These are phyloP conservation scores for Eutreptiella sp. DNA, from an alignment of 208 protist genomes.

Conservation along the genomic window DNA sequence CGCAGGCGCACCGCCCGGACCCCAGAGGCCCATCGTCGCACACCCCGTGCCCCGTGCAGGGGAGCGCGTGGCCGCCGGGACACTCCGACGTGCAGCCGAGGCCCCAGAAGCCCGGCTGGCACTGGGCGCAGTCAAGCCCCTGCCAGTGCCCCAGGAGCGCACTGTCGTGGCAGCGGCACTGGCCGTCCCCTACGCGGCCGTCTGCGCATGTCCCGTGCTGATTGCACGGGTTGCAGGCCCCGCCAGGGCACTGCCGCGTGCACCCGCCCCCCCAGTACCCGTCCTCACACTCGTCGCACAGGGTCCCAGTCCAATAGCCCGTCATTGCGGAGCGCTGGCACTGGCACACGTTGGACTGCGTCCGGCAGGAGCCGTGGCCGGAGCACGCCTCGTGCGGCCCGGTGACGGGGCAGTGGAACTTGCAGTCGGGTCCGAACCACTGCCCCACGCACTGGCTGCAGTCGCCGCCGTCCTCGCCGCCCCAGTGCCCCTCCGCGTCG, in stretches of 20 bases:
- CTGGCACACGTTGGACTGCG: too few relatives aligned
- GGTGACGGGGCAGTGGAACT: background rate
- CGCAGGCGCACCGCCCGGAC: constrained; percentile 10
- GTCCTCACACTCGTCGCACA: constrained; percentile 14
- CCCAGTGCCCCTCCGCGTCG: background rate
- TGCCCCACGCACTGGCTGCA: constrained; percentile 1
- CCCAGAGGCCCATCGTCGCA: constrained; percentile 2
- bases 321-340: too few relatives aligned
- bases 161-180: constrained; percentile 7
- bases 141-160: constrained; percentile 2
- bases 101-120: background rate
- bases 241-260: constrained; percentile 16
- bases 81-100: background rate
- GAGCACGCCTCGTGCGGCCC: background rate
- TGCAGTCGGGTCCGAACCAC: constrained; percentile 7
- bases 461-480: constrained; percentile 2
- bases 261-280: constrained; percentile 25
- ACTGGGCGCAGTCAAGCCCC: background rate
- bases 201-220: constrained; percentile 26
- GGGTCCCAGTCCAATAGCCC: constrained; percentile 3
- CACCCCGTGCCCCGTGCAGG: background rate
- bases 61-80: background rate
- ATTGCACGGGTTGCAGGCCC: constrained; percentile 15
- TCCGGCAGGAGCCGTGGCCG: constrained; percentile 4
- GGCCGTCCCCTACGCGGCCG: background rate